Base-by-base conservation (phyloP, 495 filamentous ascomycete species). In the Penicillium silybi region DNA sequence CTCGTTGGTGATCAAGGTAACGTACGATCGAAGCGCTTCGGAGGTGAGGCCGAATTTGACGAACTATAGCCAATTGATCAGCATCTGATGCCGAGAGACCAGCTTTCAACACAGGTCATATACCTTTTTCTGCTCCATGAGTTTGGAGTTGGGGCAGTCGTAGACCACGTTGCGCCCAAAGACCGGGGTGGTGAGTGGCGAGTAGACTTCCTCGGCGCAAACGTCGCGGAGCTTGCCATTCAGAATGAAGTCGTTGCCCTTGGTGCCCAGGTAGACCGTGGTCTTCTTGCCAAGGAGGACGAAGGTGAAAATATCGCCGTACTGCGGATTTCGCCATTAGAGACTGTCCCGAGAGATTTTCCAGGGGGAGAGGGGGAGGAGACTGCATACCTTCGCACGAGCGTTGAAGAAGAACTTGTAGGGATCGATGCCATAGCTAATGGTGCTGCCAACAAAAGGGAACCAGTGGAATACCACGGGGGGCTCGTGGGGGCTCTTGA, bases 121-220 rank as follows among this genome's bases (percentile, higher is more conserved):
- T 56, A 80, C 81, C 73, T 83, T 85, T 66, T 86, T 86, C 68
- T 86, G 83, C 62, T 86, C 82, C 82, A 86, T 84, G 41, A 86
- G 69, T 62, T 84, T 84, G 11, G 81, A 67, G 62, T 84, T 84
- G 4, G 83, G 80, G 63, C 81, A 85, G 57, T 85, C 83, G 53
- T 85, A 86, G 19, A 85, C 80, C 13, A 86, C 82, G 67, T 83
- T 70, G 47, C 72, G 76, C 22, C 83, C 83, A 66, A 85, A 86
- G 2, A 84, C 79, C 48, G 83, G 83, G 8, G 80, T 82, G 6
- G 79, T 82, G 34, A 86, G 68, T 17, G 77, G 77, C 41, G 69
- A 77, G 62, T 86, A 86, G 22, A 85, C 76, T 54, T 86, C 82
- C 63, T 85, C 82, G 18, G 83, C 82, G 57, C 81, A 83, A 40